phyloP scores from a whole-genome alignment of 2,329 filamentous ascomycete species.

The Coniochaeta pulveracea region DNA sequence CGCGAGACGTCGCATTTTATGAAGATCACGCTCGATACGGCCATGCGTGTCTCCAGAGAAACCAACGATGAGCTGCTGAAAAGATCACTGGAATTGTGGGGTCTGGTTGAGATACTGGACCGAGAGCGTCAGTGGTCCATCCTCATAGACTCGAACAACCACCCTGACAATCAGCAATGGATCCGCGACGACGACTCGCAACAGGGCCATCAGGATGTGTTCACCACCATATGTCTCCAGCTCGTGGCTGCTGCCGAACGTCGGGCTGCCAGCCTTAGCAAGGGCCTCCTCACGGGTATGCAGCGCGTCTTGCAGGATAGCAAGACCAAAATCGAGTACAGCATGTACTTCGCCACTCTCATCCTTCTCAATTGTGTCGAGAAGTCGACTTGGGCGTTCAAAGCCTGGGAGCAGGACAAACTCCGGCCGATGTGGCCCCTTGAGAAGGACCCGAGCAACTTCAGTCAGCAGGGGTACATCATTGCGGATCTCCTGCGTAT shows the following conservation, averaged over 20 bases:
- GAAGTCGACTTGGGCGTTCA: constrained; percentile 59
- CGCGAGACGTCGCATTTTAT: constrained; percentile 50
- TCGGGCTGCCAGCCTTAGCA: constrained; percentile 49
- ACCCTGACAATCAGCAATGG: constrained; percentile 27
- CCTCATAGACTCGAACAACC: constrained; percentile 31
- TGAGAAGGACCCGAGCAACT: constrained; percentile 42
- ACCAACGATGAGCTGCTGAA: constrained; percentile 42
- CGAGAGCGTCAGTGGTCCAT: constrained; percentile 52
- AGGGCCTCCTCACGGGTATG: constrained; percentile 45
- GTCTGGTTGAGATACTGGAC: constrained; percentile 53
- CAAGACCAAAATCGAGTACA: constrained; percentile 47
- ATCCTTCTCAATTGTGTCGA: constrained; percentile 56
- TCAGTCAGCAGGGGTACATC: constrained; percentile 46
- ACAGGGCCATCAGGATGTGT: constrained; percentile 44
- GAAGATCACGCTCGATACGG: constrained; percentile 43
- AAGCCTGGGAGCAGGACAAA: constrained; percentile 54
- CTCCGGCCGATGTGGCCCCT: constrained; percentile 50
- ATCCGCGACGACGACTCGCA: constrained; percentile 43
- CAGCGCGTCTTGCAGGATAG: constrained; percentile 50
- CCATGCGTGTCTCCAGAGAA: constrained; percentile 30
- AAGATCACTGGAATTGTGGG: constrained; percentile 52
- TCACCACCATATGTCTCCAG: constrained; percentile 52
- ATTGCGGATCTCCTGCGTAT: constrained; percentile 49
- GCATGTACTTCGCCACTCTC: constrained; percentile 49
- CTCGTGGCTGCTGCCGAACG: constrained; percentile 54